Evolutionary conservation across 257 asterid genomes (phyloP).

Genomic region (Haberlea rhodopensis): DNA sequence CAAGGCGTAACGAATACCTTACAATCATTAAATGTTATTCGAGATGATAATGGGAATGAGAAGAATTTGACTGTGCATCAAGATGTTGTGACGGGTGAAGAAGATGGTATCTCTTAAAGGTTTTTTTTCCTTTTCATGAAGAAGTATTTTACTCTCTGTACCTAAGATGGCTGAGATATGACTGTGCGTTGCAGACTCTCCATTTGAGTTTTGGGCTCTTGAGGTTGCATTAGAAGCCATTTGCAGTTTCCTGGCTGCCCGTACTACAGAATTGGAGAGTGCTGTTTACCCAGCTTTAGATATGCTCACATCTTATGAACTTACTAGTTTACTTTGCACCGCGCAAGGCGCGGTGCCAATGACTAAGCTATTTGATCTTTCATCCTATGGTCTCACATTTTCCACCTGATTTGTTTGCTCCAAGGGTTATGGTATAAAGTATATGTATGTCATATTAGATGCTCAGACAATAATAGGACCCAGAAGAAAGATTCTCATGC

Average conservation of each 20-base stretch:
- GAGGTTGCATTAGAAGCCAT: constrained; percentile 94
- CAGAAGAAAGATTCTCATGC: too few species aligned
- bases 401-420: too few species aligned
- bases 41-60: constrained; percentile 58
- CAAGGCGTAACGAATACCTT: too few species aligned
- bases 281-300: constrained; percentile 94
- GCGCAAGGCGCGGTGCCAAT: too few species aligned
- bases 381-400: too few species aligned
- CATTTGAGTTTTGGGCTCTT: constrained; percentile 86
- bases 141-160: constrained; percentile 3
- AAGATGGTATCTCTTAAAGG: constrained; percentile 56
- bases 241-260: constrained; percentile 82
- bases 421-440: too few species aligned
- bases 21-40: constrained; percentile 39
- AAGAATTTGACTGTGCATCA: constrained; percentile 42
- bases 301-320: constrained; percentile 88
- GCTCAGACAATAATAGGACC: too few species aligned
- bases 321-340: too few species aligned
- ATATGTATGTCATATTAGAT: too few species aligned
- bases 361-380: too few species aligned
- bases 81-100: constrained; percentile 72
- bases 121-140: constrained; percentile 3
- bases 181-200: constrained; percentile 54
- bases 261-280: constrained; percentile 76
- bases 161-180: neutral